Conservation (phyloP, 805 yeast species). For the Nakazawaea molendinolei region DNA sequence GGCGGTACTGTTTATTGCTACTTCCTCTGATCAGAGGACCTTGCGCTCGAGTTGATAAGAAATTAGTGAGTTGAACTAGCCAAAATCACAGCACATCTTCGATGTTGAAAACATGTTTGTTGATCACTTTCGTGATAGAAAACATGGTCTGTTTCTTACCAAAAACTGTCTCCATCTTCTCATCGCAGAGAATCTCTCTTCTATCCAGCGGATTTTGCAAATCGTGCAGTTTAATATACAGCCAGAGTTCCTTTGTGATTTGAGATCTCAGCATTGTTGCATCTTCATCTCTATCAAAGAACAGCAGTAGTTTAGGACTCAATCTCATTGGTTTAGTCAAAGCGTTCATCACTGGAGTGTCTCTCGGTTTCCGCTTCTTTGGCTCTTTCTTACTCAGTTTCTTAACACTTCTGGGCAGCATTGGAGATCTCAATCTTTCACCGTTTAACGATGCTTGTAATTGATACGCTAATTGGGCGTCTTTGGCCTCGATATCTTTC, state of each 20-base stretch:
- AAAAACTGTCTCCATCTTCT: slow-evolving; percentile 46
- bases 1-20: too few species aligned
- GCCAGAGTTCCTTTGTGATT: slow-evolving; percentile 66
- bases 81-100: slow-evolving; percentile 18
- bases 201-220: slow-evolving; percentile 64
- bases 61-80: background rate
- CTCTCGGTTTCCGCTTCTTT: slow-evolving; percentile 16
- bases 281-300: slow-evolving; percentile 36
- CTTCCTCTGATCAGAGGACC: too few species aligned
- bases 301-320: slow-evolving; percentile 41
- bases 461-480: slow-evolving; percentile 44
- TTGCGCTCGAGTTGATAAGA: background rate
- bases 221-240: slow-evolving; percentile 52
- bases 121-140: slow-evolving; percentile 47
- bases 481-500: slow-evolving; percentile 37
- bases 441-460: slow-evolving; percentile 22
- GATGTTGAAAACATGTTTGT: slow-evolving; percentile 42
- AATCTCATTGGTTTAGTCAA: slow-evolving; percentile 39
- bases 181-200: slow-evolving; percentile 62
- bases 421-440: slow-evolving; percentile 6
- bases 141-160: slow-evolving; percentile 57
- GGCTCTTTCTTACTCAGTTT: slow-evolving; percentile 14
- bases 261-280: slow-evolving; percentile 54
- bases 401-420: slow-evolving; percentile 11
- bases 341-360: slow-evolving; percentile 17